These are phyloP conservation scores for Begonia fuchsioides DNA, from an alignment of 306 rosid genomes.

Conservation along the genomic window DNA sequence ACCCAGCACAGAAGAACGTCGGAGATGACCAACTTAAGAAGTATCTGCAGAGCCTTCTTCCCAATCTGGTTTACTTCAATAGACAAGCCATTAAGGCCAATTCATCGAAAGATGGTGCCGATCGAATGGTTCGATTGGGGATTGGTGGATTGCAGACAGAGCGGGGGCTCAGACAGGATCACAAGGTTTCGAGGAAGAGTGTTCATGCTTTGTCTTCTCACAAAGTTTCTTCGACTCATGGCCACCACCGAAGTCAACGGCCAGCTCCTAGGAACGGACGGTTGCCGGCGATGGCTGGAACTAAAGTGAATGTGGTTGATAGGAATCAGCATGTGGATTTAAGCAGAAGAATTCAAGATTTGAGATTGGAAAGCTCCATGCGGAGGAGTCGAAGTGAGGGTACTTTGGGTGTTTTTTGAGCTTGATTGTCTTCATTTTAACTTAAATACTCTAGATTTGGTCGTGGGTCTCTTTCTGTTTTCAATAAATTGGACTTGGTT, in stretches of 20 bases:
- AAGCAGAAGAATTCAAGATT: constrained; percentile 20
- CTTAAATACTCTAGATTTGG: too few species aligned
- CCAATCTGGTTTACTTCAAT: constrained; percentile 71
- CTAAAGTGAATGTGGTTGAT: constrained; percentile 23
- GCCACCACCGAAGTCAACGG: constrained; percentile 31
- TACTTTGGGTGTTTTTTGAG: constrained; percentile 46
- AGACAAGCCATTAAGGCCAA: constrained; percentile 42
- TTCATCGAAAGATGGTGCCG: constrained; percentile 47
- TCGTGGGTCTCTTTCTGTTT: too few species aligned
- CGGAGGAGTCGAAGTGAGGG: constrained; percentile 79
- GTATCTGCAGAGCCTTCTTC: constrained; percentile 76
- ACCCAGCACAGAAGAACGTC: constrained; percentile 86
- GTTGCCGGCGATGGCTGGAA: constrained; percentile 37
- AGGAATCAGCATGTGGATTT: constrained; percentile 24
- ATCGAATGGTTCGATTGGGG: constrained; percentile 56
- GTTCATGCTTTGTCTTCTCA: constrained; percentile 28
- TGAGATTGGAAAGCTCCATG: constrained; percentile 21
- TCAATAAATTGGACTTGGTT: too few species aligned
- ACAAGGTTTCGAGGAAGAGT: constrained; percentile 43
- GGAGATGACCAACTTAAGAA: constrained; percentile 93
- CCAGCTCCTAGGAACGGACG: constrained; percentile 35
- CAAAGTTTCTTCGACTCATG: constrained; percentile 22
- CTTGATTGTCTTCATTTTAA: constrained; percentile 1
- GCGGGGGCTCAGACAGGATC: constrained; percentile 53
- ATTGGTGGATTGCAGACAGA: constrained; percentile 53